These are phyloP conservation scores for Helianthus tuberosus DNA, from an alignment of 129 eudicot genomes.

Conservation along the genomic window DNA sequence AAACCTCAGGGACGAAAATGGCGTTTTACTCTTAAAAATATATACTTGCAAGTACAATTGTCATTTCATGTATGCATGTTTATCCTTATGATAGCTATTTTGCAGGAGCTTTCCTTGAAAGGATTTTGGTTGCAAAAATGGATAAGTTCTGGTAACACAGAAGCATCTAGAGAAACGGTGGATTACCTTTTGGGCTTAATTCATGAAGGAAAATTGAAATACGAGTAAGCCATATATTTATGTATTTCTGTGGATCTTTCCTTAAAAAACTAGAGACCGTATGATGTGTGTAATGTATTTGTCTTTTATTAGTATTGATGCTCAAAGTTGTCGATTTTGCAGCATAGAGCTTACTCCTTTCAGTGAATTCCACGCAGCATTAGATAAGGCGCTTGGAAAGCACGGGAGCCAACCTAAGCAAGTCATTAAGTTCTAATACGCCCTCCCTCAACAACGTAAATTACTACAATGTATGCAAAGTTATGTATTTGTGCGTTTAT, in stretches of 20 bases:
- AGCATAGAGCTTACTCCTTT: constrained; percentile 86
- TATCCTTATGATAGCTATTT: constrained; percentile 10
- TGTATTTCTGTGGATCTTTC: not conserved
- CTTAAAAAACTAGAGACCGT: not conserved
- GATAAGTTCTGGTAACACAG: constrained; percentile 63
- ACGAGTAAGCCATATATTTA: constrained; percentile 58
- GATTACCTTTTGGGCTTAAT: constrained; percentile 78
- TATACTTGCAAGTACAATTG: not conserved
- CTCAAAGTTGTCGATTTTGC: constrained; percentile 32
- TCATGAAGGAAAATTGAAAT: constrained; percentile 71
- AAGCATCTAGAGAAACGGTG: constrained; percentile 60
- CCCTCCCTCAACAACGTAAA: not conserved
- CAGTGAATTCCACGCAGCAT: constrained; percentile 54
- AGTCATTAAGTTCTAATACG: constrained; percentile 62
- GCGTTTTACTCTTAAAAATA: too few relatives aligned
- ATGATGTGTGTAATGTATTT: not conserved
- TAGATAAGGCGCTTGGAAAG: constrained; percentile 95
- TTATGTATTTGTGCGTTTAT: constrained; percentile 9
- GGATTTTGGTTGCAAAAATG: constrained; percentile 98
- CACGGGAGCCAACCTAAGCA: constrained; percentile 94
- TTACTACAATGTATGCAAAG: constrained; percentile 5
- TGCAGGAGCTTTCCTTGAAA: constrained; percentile 84
- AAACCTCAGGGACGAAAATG: too few relatives aligned
- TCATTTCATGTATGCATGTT: not conserved
- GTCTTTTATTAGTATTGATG: not conserved